Evolutionary conservation across 257 asterid genomes (phyloP), one percentile per base, ranked within the genome.

Genomic region (Rhazya stricta): DNA sequence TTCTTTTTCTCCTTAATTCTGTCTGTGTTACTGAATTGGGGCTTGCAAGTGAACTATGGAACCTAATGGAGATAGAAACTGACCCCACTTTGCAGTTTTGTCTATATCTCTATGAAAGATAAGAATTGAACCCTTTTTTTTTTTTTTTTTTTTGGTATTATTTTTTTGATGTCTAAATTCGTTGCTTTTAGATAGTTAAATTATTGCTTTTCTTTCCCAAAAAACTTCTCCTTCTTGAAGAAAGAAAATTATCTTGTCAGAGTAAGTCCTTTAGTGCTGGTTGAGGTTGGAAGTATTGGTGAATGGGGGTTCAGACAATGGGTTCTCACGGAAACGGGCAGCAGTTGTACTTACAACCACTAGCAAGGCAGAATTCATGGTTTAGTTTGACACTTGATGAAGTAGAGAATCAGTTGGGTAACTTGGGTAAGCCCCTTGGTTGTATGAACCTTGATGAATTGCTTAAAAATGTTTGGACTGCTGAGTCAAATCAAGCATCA

Each of bases 241-340:
- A 54, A 69, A 62, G 66, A 46, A 36, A 53, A 51, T 51, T 60
- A 39, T 54, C 36, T 41, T 82, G 46, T 76, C 41, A 39, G 74
- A 79, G 43, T 73, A 61, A 76, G 69, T 69, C 37, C 62, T 76
- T 70, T 74, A 67, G 54, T 73, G 71, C 71, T 72, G 68, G 25
- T 65, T 75, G 45, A 84, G 80, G 75, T 66, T 73, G 76, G 76
- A 71, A 75, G 50, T 56, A 37, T 78, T 72, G 84, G 78, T 91
- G 90, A 77, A 80, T 91, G 94, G 94, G 90, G 87, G 83, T 86
- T 88, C 89, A 85, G 85, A 84, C 85, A 72, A 87, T 86, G 96
- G 83, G 77, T 83, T 87, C 96, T 88, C 89, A 81, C 37, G 83
- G 79, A 74, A 76, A 69, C 76, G 88, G 86, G 74, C 89, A 85